Conservation (phyloP, 2,329 filamentous ascomycete species). For the Cadophora sp. region DNA sequence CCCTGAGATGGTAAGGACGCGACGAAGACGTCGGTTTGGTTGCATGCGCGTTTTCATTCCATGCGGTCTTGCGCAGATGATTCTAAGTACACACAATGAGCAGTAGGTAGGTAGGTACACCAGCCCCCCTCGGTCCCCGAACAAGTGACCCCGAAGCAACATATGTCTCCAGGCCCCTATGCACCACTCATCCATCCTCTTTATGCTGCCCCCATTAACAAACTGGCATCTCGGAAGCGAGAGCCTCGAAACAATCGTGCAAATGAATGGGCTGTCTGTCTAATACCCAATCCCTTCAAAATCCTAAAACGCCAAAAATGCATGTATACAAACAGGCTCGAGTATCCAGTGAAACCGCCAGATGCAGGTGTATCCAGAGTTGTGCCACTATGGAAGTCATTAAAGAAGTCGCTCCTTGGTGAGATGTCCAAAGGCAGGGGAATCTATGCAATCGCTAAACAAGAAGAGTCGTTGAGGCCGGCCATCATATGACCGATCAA, state of each 20-base stretch:
- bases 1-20: background rate
- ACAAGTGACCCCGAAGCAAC: background rate
- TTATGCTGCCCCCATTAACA: slow-evolving; percentile 2
- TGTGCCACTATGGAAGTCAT: slow-evolving; percentile 26
- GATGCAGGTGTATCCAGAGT: slow-evolving; percentile 35
- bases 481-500: background rate
- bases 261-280: slow-evolving; percentile 28
- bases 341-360: slow-evolving; percentile 29
- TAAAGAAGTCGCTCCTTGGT: slow-evolving; percentile 27
- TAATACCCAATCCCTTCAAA: slow-evolving; percentile 14
- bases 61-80: slow-evolving; percentile 6
- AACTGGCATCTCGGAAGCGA: background rate
- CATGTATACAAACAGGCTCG: slow-evolving; percentile 22
- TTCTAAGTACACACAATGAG: slow-evolving; percentile 12
- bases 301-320: slow-evolving; percentile 48
- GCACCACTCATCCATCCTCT: background rate
- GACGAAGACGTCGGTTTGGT: background rate
- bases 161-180: background rate
- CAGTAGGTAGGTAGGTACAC: background rate
- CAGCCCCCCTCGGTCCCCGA: background rate
- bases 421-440: slow-evolving; percentile 31
- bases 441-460: slow-evolving; percentile 45
- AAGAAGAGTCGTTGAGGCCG: slow-evolving; percentile 24
- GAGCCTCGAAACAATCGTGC: slow-evolving; percentile 13
- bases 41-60: slow-evolving; percentile 11